Evolutionary conservation across 2,329 filamentous ascomycete species (phyloP).

Genomic region (Verruconis gallopava): DNA sequence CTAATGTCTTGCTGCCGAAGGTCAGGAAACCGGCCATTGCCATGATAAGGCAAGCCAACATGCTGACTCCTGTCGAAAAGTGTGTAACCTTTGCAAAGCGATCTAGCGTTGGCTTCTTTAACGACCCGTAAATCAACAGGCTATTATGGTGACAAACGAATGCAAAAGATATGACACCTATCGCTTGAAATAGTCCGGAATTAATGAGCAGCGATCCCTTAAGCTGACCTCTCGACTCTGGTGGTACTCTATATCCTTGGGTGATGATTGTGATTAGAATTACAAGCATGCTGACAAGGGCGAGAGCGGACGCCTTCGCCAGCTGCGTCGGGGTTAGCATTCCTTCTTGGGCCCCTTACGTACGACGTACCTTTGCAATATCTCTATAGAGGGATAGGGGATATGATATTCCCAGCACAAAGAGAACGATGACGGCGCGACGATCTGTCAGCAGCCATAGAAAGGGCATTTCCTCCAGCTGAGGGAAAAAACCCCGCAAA

Average conservation of each 20-base stretch:
- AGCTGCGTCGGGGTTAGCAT: conserved; percentile 40
- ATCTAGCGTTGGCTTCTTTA: conserved; percentile 88
- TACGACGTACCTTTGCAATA: conserved; percentile 67
- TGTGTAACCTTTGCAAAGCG: conserved; percentile 89
- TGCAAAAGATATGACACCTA: conserved; percentile 94
- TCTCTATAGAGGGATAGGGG: conserved; percentile 89
- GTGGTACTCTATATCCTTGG: conserved; percentile 64
- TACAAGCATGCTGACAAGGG: conserved; percentile 81
- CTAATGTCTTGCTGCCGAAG: conserved; percentile 81
- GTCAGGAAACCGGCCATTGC: conserved; percentile 81
- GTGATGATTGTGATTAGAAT: conserved; percentile 82
- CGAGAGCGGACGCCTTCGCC: conserved; percentile 88
- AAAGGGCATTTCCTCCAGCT: conserved; percentile 57
- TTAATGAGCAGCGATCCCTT: conserved; percentile 64
- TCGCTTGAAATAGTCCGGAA: conserved; percentile 80
- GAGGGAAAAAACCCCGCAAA: conserved; percentile 67
- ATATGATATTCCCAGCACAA: conserved; percentile 74
- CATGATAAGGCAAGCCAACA: conserved; percentile 83
- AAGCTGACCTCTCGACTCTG: conserved; percentile 59
- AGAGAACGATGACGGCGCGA: conserved; percentile 73
- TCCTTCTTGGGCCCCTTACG: neutral
- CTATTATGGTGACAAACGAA: conserved; percentile 86
- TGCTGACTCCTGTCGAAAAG: conserved; percentile 79
- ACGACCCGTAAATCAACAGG: conserved; percentile 89
- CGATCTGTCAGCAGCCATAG: conserved; percentile 73